Conservation (phyloP, 148 eudicot genomes). For the Rhododendron griersonianum region DNA sequence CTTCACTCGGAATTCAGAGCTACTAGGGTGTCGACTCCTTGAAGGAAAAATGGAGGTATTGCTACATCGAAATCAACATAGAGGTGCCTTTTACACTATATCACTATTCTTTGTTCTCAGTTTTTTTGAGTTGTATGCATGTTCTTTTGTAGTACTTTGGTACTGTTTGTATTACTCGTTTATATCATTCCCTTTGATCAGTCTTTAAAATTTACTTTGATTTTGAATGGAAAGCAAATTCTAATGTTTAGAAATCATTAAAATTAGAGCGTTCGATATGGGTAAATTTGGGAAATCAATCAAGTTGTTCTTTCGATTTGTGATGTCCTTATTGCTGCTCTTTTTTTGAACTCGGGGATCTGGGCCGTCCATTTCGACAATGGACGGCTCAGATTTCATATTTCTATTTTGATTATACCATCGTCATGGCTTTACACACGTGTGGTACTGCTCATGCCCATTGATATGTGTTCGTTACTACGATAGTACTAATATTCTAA, state of each 20-base stretch:
- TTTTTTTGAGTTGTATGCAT: neutral
- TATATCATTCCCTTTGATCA: neutral
- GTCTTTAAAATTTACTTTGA: neutral
- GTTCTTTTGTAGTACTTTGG: conserved; percentile 1
- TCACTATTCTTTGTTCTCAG: neutral
- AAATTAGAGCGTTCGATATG: neutral
- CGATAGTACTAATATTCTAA: neutral
- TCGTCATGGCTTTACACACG: too few species aligned
- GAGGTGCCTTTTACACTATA: neutral
- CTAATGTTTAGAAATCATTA: neutral
- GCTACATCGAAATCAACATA: neutral
- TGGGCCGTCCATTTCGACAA: too few species aligned
- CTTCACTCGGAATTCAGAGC: conserved; percentile 57
- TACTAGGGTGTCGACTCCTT: conserved; percentile 33
- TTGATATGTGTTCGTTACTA: neutral
- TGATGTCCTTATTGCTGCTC: neutral
- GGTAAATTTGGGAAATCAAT: neutral
- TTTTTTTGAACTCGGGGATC: too few species aligned
- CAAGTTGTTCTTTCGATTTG: neutral
- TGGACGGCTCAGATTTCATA: neutral
- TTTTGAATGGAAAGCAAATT: conserved; percentile 1
- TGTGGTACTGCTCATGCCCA: too few species aligned
- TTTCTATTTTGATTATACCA: neutral
- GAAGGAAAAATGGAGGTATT: neutral
- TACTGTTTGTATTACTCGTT: conserved; percentile 8